These are phyloP conservation scores for Apiospora arundinis DNA, from an alignment of 2,329 filamentous ascomycete species.

Conservation along the genomic window DNA sequence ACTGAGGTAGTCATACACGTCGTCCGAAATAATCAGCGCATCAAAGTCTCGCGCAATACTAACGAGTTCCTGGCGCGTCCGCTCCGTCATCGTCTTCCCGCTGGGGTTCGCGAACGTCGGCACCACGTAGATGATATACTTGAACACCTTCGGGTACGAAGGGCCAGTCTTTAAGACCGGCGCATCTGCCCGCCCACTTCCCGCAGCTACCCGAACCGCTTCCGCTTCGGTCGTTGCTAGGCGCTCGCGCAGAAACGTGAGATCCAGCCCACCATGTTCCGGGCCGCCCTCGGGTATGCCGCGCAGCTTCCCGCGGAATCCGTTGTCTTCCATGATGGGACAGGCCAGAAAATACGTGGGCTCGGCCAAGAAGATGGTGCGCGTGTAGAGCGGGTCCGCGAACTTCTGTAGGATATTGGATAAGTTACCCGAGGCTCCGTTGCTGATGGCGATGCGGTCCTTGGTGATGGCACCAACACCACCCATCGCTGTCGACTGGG, in stretches of 20 bases:
- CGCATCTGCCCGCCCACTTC: not conserved
- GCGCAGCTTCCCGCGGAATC: slow-evolving; percentile 62
- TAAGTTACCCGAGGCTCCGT: slow-evolving; percentile 71
- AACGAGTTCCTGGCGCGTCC: slow-evolving; percentile 62
- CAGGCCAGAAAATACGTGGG: slow-evolving; percentile 72
- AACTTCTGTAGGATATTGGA: slow-evolving; percentile 68
- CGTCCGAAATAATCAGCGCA: slow-evolving; percentile 70
- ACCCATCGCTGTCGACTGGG: slow-evolving; percentile 27
- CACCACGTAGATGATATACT: slow-evolving; percentile 68
- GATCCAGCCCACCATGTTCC: slow-evolving; percentile 59
- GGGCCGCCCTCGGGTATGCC: slow-evolving; percentile 66
- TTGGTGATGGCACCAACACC: slow-evolving; percentile 43
- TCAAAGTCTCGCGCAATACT: slow-evolving; percentile 67
- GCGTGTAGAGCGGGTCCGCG: slow-evolving; percentile 68
- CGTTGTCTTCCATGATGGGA: slow-evolving; percentile 69
- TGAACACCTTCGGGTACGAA: slow-evolving; percentile 49
- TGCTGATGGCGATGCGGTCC: slow-evolving; percentile 66
- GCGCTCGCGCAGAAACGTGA: slow-evolving; percentile 57
- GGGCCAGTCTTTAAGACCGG: slow-evolving; percentile 53
- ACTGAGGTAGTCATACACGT: slow-evolving; percentile 75
- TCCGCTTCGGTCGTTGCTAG: slow-evolving; percentile 41
- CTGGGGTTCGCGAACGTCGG: slow-evolving; percentile 76
- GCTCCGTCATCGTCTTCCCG: slow-evolving; percentile 66
- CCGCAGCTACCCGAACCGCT: slow-evolving; percentile 19
- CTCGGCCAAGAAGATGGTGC: slow-evolving; percentile 68